Conservation (phyloP, 345 rosid species). For the Eucalyptus viminalis region DNA sequence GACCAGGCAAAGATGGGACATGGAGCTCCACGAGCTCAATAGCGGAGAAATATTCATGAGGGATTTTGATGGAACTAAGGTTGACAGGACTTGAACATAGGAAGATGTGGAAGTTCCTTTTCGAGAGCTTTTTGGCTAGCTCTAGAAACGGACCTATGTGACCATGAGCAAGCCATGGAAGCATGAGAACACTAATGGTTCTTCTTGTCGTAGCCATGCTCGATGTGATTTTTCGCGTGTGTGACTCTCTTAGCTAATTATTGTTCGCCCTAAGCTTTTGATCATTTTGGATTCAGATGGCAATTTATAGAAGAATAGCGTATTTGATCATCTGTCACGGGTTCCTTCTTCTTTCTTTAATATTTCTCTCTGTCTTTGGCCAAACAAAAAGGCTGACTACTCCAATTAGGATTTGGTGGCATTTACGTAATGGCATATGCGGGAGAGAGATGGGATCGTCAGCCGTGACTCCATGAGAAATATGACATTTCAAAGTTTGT, state of each 20-base stretch:
- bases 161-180: conserved; percentile 42
- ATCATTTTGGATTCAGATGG: not conserved
- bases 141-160: conserved; percentile 31
- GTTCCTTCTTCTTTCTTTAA: not conserved
- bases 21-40: conserved; percentile 18
- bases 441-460: not conserved
- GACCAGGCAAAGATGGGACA: conserved; percentile 15
- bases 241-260: not conserved
- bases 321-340: not conserved
- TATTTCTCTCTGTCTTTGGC: not conserved
- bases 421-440: not conserved
- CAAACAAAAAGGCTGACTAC: not conserved
- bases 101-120: conserved; percentile 8
- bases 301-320: not conserved
- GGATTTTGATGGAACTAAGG: not conserved
- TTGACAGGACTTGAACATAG: conserved; percentile 21
- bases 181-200: conserved; percentile 12
- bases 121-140: conserved; percentile 18
- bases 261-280: not conserved
- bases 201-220: not conserved
- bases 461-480: not conserved
- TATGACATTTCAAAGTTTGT: not conserved
- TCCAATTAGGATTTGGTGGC: not conserved
- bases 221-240: not conserved
- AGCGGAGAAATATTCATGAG: not conserved